These are phyloP conservation scores for Psilocybe tampanensis DNA, from an alignment of 768 basidiomycete species.

Conservation along the genomic window DNA sequence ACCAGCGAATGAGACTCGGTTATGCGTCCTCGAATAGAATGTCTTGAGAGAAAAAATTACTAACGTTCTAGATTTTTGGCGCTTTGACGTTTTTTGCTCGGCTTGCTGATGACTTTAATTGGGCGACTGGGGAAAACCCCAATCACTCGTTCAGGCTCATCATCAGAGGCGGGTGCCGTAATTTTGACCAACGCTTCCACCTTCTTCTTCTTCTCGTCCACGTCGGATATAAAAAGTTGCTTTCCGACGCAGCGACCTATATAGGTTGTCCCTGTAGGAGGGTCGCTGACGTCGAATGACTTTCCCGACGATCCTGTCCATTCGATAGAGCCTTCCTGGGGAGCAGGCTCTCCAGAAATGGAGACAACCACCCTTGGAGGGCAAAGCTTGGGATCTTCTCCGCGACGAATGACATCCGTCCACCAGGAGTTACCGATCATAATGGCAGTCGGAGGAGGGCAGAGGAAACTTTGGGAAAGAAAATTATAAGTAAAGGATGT, in stretches of 20 bases:
- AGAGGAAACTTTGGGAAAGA: conserved; percentile 67
- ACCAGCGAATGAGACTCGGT: conserved; percentile 16
- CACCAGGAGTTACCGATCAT: conserved; percentile 96
- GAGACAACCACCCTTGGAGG: conserved; percentile 86
- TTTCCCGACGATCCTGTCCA: conserved; percentile 89
- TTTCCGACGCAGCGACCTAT: conserved; percentile 94
- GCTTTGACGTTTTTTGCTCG: conserved; percentile 94
- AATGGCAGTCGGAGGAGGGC: conserved; percentile 91
- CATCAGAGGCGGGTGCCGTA: conserved; percentile 76
- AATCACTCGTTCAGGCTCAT: conserved; percentile 81
- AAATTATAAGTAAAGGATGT: conserved; percentile 15
- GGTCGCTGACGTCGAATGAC: conserved; percentile 78
- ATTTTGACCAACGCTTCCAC: conserved; percentile 93
- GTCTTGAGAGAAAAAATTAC: conserved; percentile 33
- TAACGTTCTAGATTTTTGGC: conserved; percentile 91
- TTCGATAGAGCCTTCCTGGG: conserved; percentile 83
- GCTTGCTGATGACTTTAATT: conserved; percentile 99
- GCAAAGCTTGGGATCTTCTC: conserved; percentile 72
- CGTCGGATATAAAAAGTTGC: conserved; percentile 93
- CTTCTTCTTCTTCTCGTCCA: conserved; percentile 94
- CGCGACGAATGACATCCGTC: conserved; percentile 76
- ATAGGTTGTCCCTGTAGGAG: conserved; percentile 83
- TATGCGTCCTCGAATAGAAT: conserved; percentile 7
- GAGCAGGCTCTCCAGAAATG: conserved; percentile 88
- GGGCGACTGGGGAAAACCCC: conserved; percentile 90